A percentile compares a stretch with the other conserved stretches of the same genome.
Evolutionary conservation across 2,329 filamentous ascomycete species (phyloP).

Genomic region (Nemania abortiva): DNA sequence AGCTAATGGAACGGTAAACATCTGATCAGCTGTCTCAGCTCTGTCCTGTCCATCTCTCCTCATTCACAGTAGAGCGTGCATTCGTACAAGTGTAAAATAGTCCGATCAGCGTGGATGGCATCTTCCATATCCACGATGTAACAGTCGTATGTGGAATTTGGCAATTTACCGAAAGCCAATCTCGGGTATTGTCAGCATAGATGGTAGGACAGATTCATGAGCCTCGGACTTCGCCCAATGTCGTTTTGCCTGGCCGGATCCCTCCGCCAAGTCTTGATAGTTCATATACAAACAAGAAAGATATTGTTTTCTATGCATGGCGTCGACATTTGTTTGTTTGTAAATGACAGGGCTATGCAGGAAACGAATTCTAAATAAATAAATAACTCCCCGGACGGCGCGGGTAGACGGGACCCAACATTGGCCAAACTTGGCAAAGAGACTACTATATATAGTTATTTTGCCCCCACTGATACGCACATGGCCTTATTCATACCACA

Average conservation of each 20-base stretch:
- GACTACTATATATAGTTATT: background rate
- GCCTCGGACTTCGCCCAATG: background rate
- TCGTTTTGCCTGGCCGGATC: background rate
- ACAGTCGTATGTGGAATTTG: background rate
- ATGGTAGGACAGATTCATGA: background rate
- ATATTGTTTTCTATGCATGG: background rate
- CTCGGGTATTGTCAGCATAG: background rate
- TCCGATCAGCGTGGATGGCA: background rate
- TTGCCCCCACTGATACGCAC: background rate
- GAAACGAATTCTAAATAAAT: background rate
- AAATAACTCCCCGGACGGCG: background rate
- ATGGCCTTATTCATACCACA: background rate
- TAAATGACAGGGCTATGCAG: background rate
- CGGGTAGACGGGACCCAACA: background rate
- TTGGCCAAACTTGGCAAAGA: too few species aligned
- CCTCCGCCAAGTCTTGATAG: background rate
- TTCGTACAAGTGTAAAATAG: background rate
- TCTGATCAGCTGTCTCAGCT: background rate
- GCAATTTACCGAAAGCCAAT: background rate
- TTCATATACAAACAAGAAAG: background rate
- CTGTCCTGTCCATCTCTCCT: background rate
- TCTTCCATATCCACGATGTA: background rate
- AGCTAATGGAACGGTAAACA: background rate
- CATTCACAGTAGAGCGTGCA: background rate
- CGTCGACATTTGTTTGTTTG: background rate